These are phyloP conservation scores for Arctium lappa DNA, from an alignment of 129 eudicot species.

Conservation along the genomic window DNA sequence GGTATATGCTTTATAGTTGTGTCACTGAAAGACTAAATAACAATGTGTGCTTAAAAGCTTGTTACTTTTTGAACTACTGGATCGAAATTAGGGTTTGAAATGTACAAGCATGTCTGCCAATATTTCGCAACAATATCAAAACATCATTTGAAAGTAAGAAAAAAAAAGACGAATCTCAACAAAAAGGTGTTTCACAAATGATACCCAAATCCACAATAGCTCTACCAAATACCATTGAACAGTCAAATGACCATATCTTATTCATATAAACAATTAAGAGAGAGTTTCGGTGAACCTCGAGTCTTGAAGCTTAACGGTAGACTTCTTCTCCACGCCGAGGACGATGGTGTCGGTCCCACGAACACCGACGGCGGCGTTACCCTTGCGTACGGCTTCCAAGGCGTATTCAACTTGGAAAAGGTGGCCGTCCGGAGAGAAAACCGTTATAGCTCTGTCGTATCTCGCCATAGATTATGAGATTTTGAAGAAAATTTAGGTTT, in stretches of 20 bases:
- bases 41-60: neutral
- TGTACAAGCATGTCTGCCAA: neutral
- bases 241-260: neutral
- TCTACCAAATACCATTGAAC: neutral
- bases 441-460: constrained; percentile 85
- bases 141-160: neutral
- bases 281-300: constrained; percentile 41
- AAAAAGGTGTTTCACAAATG: neutral
- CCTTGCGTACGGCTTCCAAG: constrained; percentile 84
- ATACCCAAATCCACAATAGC: neutral
- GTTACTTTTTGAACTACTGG: neutral
- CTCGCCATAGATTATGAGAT: constrained; percentile 47
- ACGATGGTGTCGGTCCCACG: constrained; percentile 76
- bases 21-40: neutral
- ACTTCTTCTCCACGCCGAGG: constrained; percentile 83
- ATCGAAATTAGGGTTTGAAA: constrained; percentile 22
- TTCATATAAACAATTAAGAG: neutral
- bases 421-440: constrained; percentile 87
- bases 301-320: constrained; percentile 78
- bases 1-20: neutral
- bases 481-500: neutral
- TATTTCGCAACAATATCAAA: neutral
- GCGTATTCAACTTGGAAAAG: constrained; percentile 87
- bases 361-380: constrained; percentile 93
- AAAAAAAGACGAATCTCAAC: neutral